These are phyloP conservation scores for Escovopsis sp. DNA, from an alignment of 2,329 filamentous ascomycete genomes.

Conservation along the genomic window DNA sequence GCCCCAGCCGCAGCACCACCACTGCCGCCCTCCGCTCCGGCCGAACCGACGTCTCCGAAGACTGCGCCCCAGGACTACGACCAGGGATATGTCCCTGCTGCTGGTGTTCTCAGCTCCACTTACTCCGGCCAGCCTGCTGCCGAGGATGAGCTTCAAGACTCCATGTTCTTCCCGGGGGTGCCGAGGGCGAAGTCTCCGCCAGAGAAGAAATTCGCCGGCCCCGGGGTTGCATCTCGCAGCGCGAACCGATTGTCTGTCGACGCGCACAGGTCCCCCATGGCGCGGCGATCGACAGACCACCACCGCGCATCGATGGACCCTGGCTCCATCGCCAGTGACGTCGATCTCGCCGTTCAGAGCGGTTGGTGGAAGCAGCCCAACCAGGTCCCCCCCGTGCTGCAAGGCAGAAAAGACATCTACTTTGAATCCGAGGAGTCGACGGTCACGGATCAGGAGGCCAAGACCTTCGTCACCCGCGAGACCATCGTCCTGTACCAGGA, in stretches of 20 bases:
- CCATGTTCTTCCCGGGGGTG: conserved; percentile 30
- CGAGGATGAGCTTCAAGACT: conserved; percentile 26
- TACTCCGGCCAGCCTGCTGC: conserved; percentile 8
- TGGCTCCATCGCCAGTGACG: conserved; percentile 74
- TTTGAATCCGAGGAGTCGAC: conserved; percentile 70
- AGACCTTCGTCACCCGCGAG: conserved; percentile 59
- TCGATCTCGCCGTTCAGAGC: conserved; percentile 60
- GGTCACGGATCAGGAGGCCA: conserved; percentile 53
- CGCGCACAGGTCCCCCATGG: conserved; percentile 23
- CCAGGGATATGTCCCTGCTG: conserved; percentile 34
- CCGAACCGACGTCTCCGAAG: conserved; percentile 12
- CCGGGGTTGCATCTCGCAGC: conserved; percentile 15
- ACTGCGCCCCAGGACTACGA: conserved; percentile 58
- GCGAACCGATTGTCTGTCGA: conserved; percentile 20
- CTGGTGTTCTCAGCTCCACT: conserved; percentile 13
- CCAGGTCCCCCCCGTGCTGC: conserved; percentile 64
- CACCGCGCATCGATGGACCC: conserved; percentile 60
- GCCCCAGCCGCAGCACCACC: conserved; percentile 56
- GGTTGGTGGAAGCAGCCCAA: conserved; percentile 83
- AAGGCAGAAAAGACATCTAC: conserved; percentile 69
- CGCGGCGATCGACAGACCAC: conserved; percentile 56
- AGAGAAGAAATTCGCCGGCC: conserved; percentile 31
- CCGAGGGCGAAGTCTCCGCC: conserved; percentile 29
- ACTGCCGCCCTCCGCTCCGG: conserved; percentile 31
- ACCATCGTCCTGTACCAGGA: conserved; percentile 86